Percentiles rank a stretch among this genome's conserved stretches.
phyloP scores from a whole-genome alignment of 805 yeast genomes.

The Debaryomyces tyrocola region DNA sequence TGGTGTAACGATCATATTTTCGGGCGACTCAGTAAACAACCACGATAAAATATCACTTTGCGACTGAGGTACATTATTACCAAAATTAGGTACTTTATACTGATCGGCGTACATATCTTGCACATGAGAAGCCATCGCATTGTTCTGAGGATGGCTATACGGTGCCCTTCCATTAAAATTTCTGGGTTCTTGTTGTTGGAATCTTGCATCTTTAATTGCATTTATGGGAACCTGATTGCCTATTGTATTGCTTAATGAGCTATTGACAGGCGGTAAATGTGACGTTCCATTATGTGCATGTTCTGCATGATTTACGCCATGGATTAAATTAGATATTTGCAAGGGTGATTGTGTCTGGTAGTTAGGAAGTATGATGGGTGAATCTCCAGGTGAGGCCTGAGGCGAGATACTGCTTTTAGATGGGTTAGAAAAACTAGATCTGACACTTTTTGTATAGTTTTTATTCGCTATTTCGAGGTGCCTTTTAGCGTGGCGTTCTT shows the following conservation, averaged over 20 bases:
- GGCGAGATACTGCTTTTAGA: background rate
- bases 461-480: conserved; percentile 12
- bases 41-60: conserved; percentile 41
- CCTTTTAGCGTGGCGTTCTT: conserved; percentile 38
- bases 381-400: background rate
- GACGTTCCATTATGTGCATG: background rate
- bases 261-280: background rate
- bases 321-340: conserved; percentile 20
- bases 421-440: background rate
- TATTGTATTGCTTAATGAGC: no score
- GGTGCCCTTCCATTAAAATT: background rate
- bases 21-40: conserved; percentile 35
- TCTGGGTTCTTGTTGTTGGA: no score
- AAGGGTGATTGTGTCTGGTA: conserved; percentile 8
- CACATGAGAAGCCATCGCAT: background rate
- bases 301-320: background rate
- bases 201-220: background rate
- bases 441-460: background rate
- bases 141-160: background rate
- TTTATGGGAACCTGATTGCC: background rate
- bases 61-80: conserved; percentile 21
- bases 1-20: conserved; percentile 37
- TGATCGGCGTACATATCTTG: conserved; percentile 1
- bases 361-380: background rate
- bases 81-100: background rate